Conservation (phyloP, 2,329 filamentous ascomycete species). For the Zasmidium angulare region DNA sequence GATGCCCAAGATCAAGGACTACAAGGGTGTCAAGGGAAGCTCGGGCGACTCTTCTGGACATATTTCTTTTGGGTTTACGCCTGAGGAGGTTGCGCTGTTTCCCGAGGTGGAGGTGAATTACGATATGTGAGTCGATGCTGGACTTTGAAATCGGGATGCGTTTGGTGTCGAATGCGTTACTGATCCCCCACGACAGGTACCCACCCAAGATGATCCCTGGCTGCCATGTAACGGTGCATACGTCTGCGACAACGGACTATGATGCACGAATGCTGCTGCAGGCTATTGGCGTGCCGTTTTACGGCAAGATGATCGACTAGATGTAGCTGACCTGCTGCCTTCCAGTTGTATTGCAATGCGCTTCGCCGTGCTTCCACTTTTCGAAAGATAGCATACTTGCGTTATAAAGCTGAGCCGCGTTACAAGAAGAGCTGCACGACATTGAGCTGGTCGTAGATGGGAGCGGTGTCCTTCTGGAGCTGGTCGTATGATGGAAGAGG, state of each 20-base stretch:
- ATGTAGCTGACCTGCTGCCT: too few species aligned
- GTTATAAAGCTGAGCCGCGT: too few species aligned
- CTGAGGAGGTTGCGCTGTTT: conserved; percentile 77
- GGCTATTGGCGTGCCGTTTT: conserved; percentile 75
- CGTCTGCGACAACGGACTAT: conserved; percentile 78
- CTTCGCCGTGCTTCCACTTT: too few species aligned
- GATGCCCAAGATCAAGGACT: conserved; percentile 94
- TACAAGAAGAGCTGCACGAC: too few species aligned
- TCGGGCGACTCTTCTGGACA: conserved; percentile 89
- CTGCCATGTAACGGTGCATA: conserved; percentile 79
- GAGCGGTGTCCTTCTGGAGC: too few species aligned
- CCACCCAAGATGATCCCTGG: conserved; percentile 77
- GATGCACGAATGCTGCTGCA: conserved; percentile 77
- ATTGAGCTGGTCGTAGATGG: too few species aligned
- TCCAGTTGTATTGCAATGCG: too few species aligned
- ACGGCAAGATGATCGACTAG: conserved; percentile 67
- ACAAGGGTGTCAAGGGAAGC: conserved; percentile 72
- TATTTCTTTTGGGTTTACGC: conserved; percentile 74
- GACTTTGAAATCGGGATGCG: neutral
- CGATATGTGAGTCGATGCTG: conserved; percentile 66
- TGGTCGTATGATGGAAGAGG: too few species aligned
- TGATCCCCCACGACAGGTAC: conserved; percentile 52
- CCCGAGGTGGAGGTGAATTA: conserved; percentile 95
- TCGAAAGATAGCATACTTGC: too few species aligned
- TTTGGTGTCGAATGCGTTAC: neutral